Evolutionary conservation across 2,329 filamentous ascomycete species (phyloP).

Genomic region (Blastomyces parvus): DNA sequence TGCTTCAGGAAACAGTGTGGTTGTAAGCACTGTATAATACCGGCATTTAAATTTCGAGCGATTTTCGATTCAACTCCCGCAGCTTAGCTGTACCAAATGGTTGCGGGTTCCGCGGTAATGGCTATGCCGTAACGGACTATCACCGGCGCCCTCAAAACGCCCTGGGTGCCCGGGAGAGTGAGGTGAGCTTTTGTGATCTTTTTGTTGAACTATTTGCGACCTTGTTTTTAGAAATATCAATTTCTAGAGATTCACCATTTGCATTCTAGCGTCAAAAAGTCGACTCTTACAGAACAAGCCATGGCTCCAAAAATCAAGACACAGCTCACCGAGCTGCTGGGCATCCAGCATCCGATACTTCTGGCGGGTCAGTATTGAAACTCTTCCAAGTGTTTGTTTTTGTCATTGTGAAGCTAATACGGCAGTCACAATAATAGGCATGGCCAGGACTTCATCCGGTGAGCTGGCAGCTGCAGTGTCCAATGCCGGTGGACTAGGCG

Average conservation of each 20-base stretch:
- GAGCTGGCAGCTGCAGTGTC: conserved; percentile 74
- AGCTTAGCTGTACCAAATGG: neutral
- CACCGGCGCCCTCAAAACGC: neutral
- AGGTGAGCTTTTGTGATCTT: neutral
- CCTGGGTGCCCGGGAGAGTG: neutral
- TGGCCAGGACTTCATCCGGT: conserved; percentile 75
- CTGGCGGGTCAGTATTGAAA: conserved; percentile 86
- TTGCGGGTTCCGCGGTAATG: neutral
- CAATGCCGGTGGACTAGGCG: conserved; percentile 71
- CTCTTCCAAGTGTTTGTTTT: neutral
- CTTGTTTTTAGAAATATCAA: neutral
- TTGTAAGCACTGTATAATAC: too few relatives aligned
- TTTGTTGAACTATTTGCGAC: neutral
- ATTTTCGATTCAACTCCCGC: too few relatives aligned
- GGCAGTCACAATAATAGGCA: conserved; percentile 68
- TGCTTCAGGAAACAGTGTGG: too few relatives aligned
- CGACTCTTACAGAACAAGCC: too few relatives aligned
- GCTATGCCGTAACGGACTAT: neutral
- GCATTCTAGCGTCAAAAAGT: neutral
- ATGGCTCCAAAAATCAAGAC: conserved; percentile 62
- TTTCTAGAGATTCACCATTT: neutral
- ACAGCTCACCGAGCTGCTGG: conserved; percentile 65
- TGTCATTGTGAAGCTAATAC: conserved; percentile 55
- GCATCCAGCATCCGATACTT: conserved; percentile 77
- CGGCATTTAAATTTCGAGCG: too few relatives aligned